These are phyloP conservation scores for Melampsora americana DNA, from an alignment of 1,284 basidiomycete species.

Conservation along the genomic window DNA sequence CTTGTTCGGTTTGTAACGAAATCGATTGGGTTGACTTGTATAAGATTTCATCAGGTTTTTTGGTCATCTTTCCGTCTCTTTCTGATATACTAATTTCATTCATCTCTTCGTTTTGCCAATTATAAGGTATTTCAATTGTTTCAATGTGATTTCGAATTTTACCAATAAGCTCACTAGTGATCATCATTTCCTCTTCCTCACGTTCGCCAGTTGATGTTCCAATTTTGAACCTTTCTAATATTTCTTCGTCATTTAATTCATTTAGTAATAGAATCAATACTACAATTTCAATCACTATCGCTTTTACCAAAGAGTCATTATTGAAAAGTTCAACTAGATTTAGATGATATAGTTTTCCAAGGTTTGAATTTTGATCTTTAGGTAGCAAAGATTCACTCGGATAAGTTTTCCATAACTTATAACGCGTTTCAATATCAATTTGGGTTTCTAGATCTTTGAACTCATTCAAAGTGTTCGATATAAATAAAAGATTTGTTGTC, in stretches of 20 bases:
- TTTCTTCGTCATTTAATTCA: neutral
- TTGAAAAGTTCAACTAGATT: neutral
- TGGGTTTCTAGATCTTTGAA: neutral
- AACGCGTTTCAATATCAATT: neutral
- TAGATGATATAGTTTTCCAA: neutral
- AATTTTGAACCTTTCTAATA: neutral
- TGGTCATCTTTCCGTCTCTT: neutral
- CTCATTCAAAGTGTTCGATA: neutral
- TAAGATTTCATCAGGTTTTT: neutral
- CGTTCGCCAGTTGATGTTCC: neutral
- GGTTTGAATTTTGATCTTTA: neutral
- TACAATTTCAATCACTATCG: neutral
- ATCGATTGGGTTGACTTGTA: too few relatives aligned
- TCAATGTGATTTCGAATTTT: neutral
- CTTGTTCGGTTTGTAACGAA: too few relatives aligned
- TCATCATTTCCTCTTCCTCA: slow-evolving; percentile 45
- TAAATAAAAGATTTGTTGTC: neutral
- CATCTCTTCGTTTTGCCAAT: neutral
- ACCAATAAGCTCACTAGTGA: neutral
- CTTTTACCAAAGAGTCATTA: neutral
- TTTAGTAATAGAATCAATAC: neutral
- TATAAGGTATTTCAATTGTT: neutral
- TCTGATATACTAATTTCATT: neutral
- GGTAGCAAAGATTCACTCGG: too few relatives aligned
- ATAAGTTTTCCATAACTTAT: neutral